A percentile compares a stretch with the other conserved stretches of the same genome.
Evolutionary conservation across 345 rosid species (phyloP).

Genomic region (Rhizophora apiculata): DNA sequence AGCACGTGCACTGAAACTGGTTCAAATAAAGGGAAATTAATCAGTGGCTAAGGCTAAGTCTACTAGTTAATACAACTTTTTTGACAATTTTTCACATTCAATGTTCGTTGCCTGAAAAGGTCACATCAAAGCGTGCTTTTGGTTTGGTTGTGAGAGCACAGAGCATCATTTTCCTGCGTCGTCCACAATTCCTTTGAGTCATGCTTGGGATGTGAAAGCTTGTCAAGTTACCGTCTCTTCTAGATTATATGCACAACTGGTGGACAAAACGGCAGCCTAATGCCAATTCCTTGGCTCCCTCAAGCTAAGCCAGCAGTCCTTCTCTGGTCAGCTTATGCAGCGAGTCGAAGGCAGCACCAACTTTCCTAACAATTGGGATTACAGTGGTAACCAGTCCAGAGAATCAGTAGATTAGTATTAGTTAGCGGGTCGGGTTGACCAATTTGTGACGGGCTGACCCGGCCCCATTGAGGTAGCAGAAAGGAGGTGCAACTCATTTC

Average conservation of each 20-base stretch:
- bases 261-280: too few relatives aligned
- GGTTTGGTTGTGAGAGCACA: neutral
- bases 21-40: too few relatives aligned
- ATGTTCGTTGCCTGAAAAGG: slow-evolving; percentile 1
- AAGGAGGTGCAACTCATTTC: too few relatives aligned
- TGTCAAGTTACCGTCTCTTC: neutral
- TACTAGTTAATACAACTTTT: neutral
- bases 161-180: slow-evolving; percentile 1
- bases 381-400: too few relatives aligned
- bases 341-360: neutral
- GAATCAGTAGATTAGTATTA: too few relatives aligned
- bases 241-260: neutral
- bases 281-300: neutral
- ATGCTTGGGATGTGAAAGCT: neutral
- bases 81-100: slow-evolving; percentile 8
- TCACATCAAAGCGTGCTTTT: slow-evolving; percentile 1
- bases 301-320: neutral
- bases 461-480: too few relatives aligned
- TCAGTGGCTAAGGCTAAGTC: neutral
- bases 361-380: neutral
- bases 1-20: too few relatives aligned
- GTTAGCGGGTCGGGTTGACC: too few relatives aligned
- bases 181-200: slow-evolving; percentile 3
- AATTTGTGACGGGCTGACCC: too few relatives aligned
- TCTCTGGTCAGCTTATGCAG: neutral